These are phyloP conservation scores for Ophiosphaerella korrae DNA, from an alignment of 2,329 filamentous ascomycete species.

Conservation along the genomic window DNA sequence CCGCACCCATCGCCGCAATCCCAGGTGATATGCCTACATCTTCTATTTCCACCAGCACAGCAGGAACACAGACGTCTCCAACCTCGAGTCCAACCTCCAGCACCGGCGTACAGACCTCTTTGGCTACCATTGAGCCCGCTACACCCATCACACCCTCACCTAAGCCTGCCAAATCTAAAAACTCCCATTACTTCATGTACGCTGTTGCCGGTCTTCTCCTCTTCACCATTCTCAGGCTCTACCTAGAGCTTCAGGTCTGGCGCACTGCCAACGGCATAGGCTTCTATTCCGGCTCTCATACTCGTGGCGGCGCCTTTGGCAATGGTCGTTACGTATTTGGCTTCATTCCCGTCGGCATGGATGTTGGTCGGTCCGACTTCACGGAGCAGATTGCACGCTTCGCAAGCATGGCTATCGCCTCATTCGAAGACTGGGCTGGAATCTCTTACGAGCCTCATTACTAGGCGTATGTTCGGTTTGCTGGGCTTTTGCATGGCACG, in stretches of 20 bases:
- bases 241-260: constrained; percentile 12
- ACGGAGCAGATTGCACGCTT: constrained; percentile 15
- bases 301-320: constrained; percentile 18
- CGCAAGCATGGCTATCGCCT: constrained; percentile 11
- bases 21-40: too few species aligned
- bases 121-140: background rate
- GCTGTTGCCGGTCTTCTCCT: constrained; percentile 2
- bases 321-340: constrained; percentile 27
- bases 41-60: too few species aligned
- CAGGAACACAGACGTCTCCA: too few species aligned
- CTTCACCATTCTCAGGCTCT: constrained; percentile 1
- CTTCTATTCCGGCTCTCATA: background rate
- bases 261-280: constrained; percentile 17
- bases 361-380: constrained; percentile 16
- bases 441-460: constrained; percentile 12
- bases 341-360: constrained; percentile 21
- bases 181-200: constrained; percentile 1
- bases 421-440: constrained; percentile 20
- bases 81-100: background rate
- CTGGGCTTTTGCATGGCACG: too few species aligned
- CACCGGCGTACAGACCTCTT: background rate
- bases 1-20: too few species aligned
- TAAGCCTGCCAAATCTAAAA: constrained; percentile 4
- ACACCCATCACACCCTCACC: background rate
- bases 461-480: background rate